A percentile compares a stretch with the other conserved stretches of the same genome.
Evolutionary conservation across 768 basidiomycete species (phyloP).

Genomic region (Russula ochroleuca): DNA sequence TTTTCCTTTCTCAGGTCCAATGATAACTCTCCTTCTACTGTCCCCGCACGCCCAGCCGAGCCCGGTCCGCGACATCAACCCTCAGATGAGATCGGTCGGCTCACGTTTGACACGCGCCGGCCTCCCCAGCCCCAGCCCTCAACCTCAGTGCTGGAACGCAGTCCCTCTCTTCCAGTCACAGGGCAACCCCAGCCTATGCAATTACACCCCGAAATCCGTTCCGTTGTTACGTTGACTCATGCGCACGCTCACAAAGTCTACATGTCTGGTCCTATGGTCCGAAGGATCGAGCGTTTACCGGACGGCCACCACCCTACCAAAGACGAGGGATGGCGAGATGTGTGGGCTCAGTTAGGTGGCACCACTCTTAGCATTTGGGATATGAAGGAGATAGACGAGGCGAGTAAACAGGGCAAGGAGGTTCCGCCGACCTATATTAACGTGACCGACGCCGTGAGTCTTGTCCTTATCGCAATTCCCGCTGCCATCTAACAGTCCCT

Average conservation of each 20-base stretch:
- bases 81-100: conserved; percentile 20
- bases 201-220: conserved; percentile 79
- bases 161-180: conserved; percentile 3
- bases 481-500: conserved; percentile 19
- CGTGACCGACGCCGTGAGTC: conserved; percentile 79
- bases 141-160: conserved; percentile 12
- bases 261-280: conserved; percentile 78
- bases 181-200: conserved; percentile 34
- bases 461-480: conserved; percentile 13
- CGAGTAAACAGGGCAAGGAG: conserved; percentile 71
- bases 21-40: conserved; percentile 29
- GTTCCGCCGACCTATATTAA: conserved; percentile 87
- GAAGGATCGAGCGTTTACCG: conserved; percentile 69
- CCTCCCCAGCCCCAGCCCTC: neutral
- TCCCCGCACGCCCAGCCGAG: conserved; percentile 16
- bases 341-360: conserved; percentile 88
- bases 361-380: conserved; percentile 90
- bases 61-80: conserved; percentile 4
- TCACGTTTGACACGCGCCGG: neutral
- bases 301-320: conserved; percentile 66
- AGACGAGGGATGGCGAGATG: conserved; percentile 77
- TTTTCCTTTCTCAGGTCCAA: conserved; percentile 53
- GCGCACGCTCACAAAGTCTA: conserved; percentile 84
- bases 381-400: conserved; percentile 83
- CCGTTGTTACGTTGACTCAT: conserved; percentile 66